Conservation (phyloP, 1,284 basidiomycete species). For the Cryptococcus hybrid region DNA sequence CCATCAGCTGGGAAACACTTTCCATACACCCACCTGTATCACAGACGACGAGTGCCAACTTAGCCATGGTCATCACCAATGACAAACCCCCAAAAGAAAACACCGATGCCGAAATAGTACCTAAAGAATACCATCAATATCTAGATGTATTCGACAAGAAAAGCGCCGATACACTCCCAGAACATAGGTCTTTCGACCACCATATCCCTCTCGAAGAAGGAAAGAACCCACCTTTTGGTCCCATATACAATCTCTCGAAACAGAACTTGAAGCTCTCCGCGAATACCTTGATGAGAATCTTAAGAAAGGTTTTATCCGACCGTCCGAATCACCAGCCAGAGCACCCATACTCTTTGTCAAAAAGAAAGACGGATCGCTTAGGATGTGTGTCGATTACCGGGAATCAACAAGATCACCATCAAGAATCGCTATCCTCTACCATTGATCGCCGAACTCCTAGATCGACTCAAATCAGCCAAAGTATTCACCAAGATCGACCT, state of each 20-base stretch:
- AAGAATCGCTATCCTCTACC: slow-evolving; percentile 14
- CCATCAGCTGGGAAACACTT: neutral
- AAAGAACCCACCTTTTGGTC: neutral
- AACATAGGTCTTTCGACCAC: neutral
- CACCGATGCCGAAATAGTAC: neutral
- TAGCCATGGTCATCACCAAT: neutral
- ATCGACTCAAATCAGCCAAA: slow-evolving; percentile 31
- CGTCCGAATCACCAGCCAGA: neutral
- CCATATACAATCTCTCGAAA: neutral
- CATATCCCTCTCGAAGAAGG: neutral
- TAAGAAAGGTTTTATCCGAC: neutral
- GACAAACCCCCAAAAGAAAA: neutral
- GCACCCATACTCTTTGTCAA: neutral
- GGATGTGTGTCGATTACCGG: neutral
- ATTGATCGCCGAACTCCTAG: slow-evolving; percentile 22
- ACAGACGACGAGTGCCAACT: neutral
- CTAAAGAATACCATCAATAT: neutral
- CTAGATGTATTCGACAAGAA: neutral
- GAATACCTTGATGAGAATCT: neutral
- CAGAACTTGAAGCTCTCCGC: neutral
- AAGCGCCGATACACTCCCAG: neutral
- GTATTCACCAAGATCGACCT: slow-evolving; percentile 44
- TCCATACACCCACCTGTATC: neutral
- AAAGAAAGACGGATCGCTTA: neutral
- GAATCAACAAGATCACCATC: neutral